Base-by-base conservation (phyloP, 805 yeast genomes). In the Candida vaughaniae region DNA sequence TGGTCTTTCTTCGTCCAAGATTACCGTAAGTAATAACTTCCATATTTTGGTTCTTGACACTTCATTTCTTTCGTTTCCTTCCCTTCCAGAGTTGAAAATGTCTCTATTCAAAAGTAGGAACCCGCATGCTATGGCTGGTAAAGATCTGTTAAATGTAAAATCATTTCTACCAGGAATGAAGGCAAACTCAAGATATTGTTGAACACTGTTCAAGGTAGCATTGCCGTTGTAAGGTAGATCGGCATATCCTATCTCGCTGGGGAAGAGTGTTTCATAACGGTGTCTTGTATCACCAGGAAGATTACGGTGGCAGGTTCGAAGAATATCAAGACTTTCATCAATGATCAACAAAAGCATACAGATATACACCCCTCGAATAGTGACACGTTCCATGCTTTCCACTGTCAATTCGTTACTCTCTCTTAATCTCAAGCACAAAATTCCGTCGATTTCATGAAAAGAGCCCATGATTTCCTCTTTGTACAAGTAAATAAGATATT, bases 341-440 rank as follows among this genome's bases (percentile, higher is more conserved):
- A 64, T 48, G 1, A 65, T 48, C 12, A 66, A 31, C 1, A 56
- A 52, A 11, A 64, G 43, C 54, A 66, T 53, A 25, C 56, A 46
- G 28, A 64, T 35, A 35, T 51, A 63, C 0, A 59, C 39, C 3
- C 67, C 63, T 32, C 52, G 53, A 14, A 51, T 12, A 29, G 19
- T 19, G 5, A 19, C 19, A 12, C 16, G 16, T 6, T 25, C 16
- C 2, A 30, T 7, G 4, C 15, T 25, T 14, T 29, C 25, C 11
- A 14, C 10, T 9, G 16, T 22, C 5, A 16, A 14, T 10, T 15
- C 31, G 6, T 7, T 7, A 2, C 18, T 12, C 15, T 36, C 35
- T 6, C 23, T 29, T 14, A 38, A n/a, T 20, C 38, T 33, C 5
- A 46, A 40, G 16, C 45, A 53, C 38, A 47, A 42, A 19, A 40